Evolutionary conservation across 805 yeast genomes (phyloP).

Genomic region (Saturnispora ahearnii): DNA sequence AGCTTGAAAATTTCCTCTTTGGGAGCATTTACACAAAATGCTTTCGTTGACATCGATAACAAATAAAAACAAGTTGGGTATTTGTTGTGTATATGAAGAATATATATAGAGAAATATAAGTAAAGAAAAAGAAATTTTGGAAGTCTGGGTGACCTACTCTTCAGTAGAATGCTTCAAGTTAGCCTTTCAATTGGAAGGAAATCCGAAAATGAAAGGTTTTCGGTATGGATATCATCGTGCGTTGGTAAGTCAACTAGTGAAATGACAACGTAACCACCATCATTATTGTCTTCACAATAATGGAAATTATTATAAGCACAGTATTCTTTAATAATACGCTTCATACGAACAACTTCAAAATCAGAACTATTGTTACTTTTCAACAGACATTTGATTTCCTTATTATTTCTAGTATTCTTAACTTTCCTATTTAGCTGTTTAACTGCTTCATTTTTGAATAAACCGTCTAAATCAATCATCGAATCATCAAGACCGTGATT

Average conservation of each 20-base stretch:
- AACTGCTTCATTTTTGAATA: constrained; percentile 78
- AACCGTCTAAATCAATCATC: constrained; percentile 90
- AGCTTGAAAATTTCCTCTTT: background rate
- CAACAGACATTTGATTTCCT: constrained; percentile 5
- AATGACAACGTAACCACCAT: background rate
- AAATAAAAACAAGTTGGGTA: no score
- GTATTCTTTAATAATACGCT: background rate
- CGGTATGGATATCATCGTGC: background rate
- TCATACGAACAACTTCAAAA: constrained; percentile 5
- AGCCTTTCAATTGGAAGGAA: constrained; percentile 4
- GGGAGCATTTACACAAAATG: background rate
- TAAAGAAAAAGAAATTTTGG: background rate
- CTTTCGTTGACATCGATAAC: no score
- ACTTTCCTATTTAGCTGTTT: background rate
- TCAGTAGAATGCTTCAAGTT: background rate
- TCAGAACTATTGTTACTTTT: background rate
- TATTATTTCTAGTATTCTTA: background rate
- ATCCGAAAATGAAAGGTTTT: background rate
- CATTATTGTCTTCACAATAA: background rate
- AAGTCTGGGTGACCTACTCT: no score
- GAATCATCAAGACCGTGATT: constrained; percentile 76
- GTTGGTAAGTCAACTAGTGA: background rate
- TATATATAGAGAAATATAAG: background rate
- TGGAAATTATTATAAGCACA: background rate
- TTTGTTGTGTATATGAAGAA: no score